Evolutionary conservation across 805 yeast genomes (phyloP), one percentile per base, ranked within the genome.

Genomic region (Starmerella apicola): DNA sequence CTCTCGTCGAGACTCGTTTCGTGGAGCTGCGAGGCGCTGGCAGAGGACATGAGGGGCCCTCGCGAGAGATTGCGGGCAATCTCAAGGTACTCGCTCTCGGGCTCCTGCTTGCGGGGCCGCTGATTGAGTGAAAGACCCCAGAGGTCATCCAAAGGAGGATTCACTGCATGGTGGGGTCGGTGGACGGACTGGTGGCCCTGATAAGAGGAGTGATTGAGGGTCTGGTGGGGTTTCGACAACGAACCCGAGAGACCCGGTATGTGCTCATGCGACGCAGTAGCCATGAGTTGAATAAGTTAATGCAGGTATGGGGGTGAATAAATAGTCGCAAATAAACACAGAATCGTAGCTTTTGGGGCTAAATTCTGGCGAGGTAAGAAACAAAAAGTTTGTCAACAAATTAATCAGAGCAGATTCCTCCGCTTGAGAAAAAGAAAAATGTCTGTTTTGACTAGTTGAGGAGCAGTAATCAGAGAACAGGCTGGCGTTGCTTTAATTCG

Each of bases 211-310:
- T 49, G 48, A 18, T 53, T 53, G 3, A 49, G 52, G 26, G 49
- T 46, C 16, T 44, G 48, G 35, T 39, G 51, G 19, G 48, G 21
- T 23, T 52, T 52, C 16, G 47, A 42, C 34, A 52, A 44, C 18
- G 50, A 43, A 20, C 54, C 53, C 19, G 55, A 46, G 38, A 52
- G 32, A 30, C 48, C 56, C 25, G 54, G 52, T 30, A 51, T 37
- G 33, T 47, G 56, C 10, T 46, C 51, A 37, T 46, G 56, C 15
- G 56, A 51, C 29, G 54, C 53, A 32, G 55, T 51, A 13, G 55
- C 54, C 56, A 52, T 52, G 21, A 4, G 16, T 15, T 8, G n/a
- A 30, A 30, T 30, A 30, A 30, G 33, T 30, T 30, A 30, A 18
- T n/a, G n/a, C n/a, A n/a, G n/a, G n/a, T n/a, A n/a, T n/a, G n/a